Evolutionary conservation across 345 rosid species (phyloP), one percentile per base, ranked within the genome.

Genomic region (Passiflora organensis): DNA sequence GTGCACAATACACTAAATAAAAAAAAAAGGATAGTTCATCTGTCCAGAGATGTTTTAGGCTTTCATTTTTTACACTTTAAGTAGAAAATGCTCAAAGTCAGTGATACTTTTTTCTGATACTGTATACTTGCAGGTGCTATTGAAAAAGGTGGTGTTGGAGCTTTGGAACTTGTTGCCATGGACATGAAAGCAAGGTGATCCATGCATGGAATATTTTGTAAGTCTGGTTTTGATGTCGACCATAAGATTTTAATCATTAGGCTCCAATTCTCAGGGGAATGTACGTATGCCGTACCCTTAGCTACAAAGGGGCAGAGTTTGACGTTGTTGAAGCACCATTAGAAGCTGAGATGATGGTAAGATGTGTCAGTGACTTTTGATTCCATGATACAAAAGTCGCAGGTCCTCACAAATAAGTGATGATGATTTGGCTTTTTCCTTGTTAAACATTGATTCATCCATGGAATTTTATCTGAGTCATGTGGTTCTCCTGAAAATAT

Each of bases 141-240:
- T 65, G 99, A 93, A 45, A 93, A 93, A 72, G 96, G 99, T 38
- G 99, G 99, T 34, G 96, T 87, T 51, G 99, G 99, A 43, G 96
- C 99, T 10, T 67, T 93, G 69, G 99, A 93, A 78, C 93, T 93
- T 72, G 96, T 93, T 72, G 99, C 99, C 50, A 93, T 93, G 99
- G 99, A 93, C 79, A 93, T 93, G 99, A 93, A 93, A 86, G 96
- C 96, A 39, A 88, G 99, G 99, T 90, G 62, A 60, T 51, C 56
- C 58, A 60, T 34, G 36, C 58, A 51, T 57, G 60, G 43, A 46
- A 49, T 50, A 28, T 28, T 52, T 4, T 22, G 13, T 42, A 55
- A 43, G 8, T 28, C n/a, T 32, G 58, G 46, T 34, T 32, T 3
- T 48, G 25, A 63, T 51, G 17, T 52, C 14, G 18, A 53, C 54